Percentiles rank a stretch among this genome's conserved stretches.
Conservation (phyloP, 805 yeast species). For the Cyberlindnera mississippiensis region DNA sequence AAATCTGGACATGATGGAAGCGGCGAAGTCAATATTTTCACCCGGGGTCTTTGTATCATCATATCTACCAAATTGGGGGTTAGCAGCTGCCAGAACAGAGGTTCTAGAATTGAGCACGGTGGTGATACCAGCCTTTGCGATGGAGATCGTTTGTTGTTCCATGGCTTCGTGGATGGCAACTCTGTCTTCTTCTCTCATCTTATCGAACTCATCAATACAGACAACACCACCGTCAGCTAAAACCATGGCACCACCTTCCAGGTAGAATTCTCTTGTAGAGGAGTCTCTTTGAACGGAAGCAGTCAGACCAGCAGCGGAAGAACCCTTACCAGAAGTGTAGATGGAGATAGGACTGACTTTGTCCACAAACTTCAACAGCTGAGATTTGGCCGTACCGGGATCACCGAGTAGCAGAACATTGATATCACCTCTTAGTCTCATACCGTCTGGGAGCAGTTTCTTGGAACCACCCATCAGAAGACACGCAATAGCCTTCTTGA, state of each 20-base stretch:
- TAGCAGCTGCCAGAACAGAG: constrained; percentile 95
- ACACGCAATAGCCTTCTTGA: constrained; percentile 91
- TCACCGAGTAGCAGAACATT: constrained; percentile 92
- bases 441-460: constrained; percentile 89
- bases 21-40: constrained; percentile 96
- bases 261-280: constrained; percentile 80
- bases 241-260: constrained; percentile 99
- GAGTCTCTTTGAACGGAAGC: constrained; percentile 96
- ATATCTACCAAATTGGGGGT: constrained; percentile 94
- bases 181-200: constrained; percentile 98
- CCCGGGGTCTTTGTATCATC: constrained; percentile 97
- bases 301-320: constrained; percentile 98
- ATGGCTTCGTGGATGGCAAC: constrained; percentile 99
- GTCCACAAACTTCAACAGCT: constrained; percentile 89
- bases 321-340: constrained; percentile 98
- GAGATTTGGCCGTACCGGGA: constrained; percentile 99
- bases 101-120: constrained; percentile 95
- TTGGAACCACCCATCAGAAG: constrained; percentile 92
- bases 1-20: constrained; percentile 93
- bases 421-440: constrained; percentile 95
- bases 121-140: constrained; percentile 98
- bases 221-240: constrained; percentile 99
- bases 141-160: constrained; percentile 99
- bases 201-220: constrained; percentile 98
- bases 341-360: constrained; percentile 92